Evolutionary conservation across 1,284 basidiomycete species (phyloP).

Genomic region (Xerocomus nothofagi): DNA sequence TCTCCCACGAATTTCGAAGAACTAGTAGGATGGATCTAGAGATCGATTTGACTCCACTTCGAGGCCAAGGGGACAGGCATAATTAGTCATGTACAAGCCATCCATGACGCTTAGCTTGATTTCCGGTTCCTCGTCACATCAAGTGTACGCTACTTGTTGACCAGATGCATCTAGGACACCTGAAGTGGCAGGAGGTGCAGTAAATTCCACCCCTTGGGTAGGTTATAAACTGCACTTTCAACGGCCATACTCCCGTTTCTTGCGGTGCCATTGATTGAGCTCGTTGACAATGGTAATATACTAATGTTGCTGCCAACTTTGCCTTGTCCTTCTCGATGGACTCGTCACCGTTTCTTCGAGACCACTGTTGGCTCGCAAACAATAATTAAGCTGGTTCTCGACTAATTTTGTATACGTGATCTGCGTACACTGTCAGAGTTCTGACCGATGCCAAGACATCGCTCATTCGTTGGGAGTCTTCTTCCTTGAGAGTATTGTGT

Average conservation of each 20-base stretch:
- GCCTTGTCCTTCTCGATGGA: background rate
- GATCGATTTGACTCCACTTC: slow-evolving; percentile 11
- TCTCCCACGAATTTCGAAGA: slow-evolving; percentile 7
- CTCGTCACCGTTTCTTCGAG: slow-evolving; percentile 2
- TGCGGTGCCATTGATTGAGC: background rate
- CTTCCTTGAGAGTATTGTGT: slow-evolving; percentile 7
- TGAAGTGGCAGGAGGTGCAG: slow-evolving; percentile 4
- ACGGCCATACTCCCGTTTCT: slow-evolving; percentile 1
- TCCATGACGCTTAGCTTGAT: slow-evolving; percentile 12
- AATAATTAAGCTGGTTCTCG: slow-evolving; percentile 2
- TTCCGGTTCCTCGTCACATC: slow-evolving; percentile 10
- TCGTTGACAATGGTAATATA: slow-evolving; percentile 4
- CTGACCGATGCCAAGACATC: background rate
- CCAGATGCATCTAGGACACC: slow-evolving; percentile 1
- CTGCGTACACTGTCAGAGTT: background rate
- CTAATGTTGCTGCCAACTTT: background rate
- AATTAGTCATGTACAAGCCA: background rate
- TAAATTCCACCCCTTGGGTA: slow-evolving; percentile 4
- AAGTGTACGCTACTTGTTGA: background rate
- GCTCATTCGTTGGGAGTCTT: slow-evolving; percentile 3
- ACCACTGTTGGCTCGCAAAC: background rate
- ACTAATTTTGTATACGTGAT: background rate
- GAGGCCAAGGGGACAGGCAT: background rate
- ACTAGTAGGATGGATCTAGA: slow-evolving; percentile 58
- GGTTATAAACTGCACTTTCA: too few species aligned